Conservation (phyloP, 2,329 filamentous ascomycete genomes). For the Nemania diffusa region DNA sequence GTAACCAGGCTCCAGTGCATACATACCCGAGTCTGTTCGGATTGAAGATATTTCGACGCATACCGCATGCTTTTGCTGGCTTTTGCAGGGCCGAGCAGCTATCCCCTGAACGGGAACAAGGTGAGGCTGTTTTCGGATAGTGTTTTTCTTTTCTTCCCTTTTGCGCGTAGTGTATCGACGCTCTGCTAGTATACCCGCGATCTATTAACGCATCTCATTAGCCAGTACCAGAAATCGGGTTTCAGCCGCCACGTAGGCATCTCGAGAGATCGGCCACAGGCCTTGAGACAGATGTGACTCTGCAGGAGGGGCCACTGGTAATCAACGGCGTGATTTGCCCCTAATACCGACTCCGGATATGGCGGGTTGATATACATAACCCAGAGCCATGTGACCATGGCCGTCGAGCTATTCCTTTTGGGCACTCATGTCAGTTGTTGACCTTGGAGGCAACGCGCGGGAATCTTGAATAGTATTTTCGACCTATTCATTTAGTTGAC, state of each 20-base stretch:
- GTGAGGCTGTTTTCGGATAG: constrained; percentile 9
- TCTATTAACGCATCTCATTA: constrained; percentile 5
- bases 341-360: not conserved
- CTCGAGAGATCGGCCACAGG: not conserved
- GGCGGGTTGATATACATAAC: not conserved
- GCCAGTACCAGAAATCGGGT: constrained; percentile 3
- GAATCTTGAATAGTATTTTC: not conserved
- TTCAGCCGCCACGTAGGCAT: constrained; percentile 7
- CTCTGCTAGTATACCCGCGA: not conserved
- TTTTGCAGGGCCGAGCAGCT: constrained; percentile 6
- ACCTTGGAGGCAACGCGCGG: not conserved
- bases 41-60: not conserved
- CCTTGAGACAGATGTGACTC: constrained; percentile 10
- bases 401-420: not conserved
- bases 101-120: not conserved
- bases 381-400: not conserved
- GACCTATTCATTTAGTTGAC: not conserved
- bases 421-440: not conserved
- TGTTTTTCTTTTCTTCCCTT: not conserved
- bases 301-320: not conserved
- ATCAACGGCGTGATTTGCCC: not conserved
- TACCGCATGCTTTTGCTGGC: not conserved
- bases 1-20: not conserved
- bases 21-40: not conserved
- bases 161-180: not conserved